Conservation (phyloP, 1,284 basidiomycete genomes). For the Ustilago crameri region DNA sequence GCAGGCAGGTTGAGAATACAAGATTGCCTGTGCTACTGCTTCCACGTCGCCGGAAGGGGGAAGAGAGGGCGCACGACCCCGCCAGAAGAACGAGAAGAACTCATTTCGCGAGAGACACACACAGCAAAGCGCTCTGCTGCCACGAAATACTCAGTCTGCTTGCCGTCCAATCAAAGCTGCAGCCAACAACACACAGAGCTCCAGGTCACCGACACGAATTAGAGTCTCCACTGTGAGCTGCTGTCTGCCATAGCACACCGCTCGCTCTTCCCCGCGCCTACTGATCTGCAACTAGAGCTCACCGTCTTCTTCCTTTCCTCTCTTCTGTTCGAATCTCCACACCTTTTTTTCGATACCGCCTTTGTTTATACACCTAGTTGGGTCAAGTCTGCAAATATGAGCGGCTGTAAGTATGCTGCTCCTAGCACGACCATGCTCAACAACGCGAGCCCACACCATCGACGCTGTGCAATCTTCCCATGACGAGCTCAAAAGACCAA, state of each 20-base stretch:
- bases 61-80: slow-evolving; percentile 29
- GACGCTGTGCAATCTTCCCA: not conserved
- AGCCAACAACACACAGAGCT: not conserved
- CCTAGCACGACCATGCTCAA: not conserved
- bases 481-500: too few relatives aligned
- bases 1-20: not conserved
- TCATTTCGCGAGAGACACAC: not conserved
- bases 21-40: slow-evolving; percentile 3
- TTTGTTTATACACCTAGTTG: slow-evolving; percentile 13
- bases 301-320: slow-evolving; percentile 1
- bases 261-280: slow-evolving; percentile 26
- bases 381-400: slow-evolving; percentile 44
- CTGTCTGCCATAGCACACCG: not conserved
- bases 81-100: slow-evolving; percentile 9
- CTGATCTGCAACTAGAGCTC: slow-evolving; percentile 16
- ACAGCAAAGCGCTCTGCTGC: not conserved
- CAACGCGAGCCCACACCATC: not conserved
- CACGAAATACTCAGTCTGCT: not conserved
- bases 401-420: slow-evolving; percentile 40
- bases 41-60: slow-evolving; percentile 50
- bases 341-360: slow-evolving; percentile 11
- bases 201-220: slow-evolving; percentile 28
- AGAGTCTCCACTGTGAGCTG: not conserved
- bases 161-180: slow-evolving; percentile 1
- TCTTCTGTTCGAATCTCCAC: not conserved